Evolutionary conservation across 2,329 filamentous ascomycete species (phyloP), one percentile per base, ranked within the genome.

Genomic region (Colletotrichum coccodes): DNA sequence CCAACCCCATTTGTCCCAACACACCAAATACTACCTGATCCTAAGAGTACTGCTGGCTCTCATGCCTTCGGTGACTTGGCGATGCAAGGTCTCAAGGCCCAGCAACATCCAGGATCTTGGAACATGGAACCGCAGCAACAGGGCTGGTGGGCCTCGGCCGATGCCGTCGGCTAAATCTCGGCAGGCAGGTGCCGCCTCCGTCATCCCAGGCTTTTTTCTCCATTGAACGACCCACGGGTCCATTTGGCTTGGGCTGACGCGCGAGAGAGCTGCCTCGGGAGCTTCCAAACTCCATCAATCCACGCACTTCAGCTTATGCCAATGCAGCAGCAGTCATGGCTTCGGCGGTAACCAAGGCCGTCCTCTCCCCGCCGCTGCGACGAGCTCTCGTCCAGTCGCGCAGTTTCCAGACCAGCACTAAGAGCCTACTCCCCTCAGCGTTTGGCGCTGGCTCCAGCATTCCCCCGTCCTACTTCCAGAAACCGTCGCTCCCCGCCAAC

Each of bases 391-490:
- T 42, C 23, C 71, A 70, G 57, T 64, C 66, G 40, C 66, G 70
- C 42, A 36, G 47, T 50, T 70, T 72, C 57, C 70, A 71, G 30
- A 69, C 64, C 21, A 66, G 46, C 60, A 46, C 71, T 14, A 62
- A 54, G 47, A 50, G 49, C 34, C 60, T 67, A 6, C 62, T 70
- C 12, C 65, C 71, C 18, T 60, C 66, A 30, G 74, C 78, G 49
- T 75, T 79, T 60, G 74, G 76, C 56, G 70, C 73, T 30, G 78
- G 77, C 58, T 78, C 81, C 16, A 77, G 79, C 62, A 75, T 85
- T 4, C 88, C 91, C 40, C 87, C 91, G 8, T 90, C 92, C n/a
- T 97, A 97, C 82, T 97, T 97, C 81, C 91, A 92, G 78, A 88
- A 88, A 72, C 84, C 87, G 14, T 85, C 87, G 26, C 86, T 98